phyloP scores from a whole-genome alignment of 2,329 filamentous ascomycete genomes.

The Fusarium armeniacum region DNA sequence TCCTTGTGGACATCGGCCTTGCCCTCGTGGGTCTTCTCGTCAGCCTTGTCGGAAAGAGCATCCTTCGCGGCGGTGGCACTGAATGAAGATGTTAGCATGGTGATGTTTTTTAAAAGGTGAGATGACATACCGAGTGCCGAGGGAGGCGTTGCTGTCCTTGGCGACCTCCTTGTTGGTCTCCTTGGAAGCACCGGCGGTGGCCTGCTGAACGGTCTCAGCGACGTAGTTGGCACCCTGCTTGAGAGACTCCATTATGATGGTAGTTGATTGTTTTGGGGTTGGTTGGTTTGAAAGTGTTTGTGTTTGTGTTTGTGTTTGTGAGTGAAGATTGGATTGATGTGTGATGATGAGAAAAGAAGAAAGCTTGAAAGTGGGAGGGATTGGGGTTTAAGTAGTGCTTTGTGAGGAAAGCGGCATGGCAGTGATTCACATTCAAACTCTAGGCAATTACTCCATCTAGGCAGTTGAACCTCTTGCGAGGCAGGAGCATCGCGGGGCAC shows the following conservation, averaged over 20 bases:
- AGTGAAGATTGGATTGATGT: slow-evolving; percentile 31
- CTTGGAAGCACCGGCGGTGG: slow-evolving; percentile 70
- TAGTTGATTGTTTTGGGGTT: slow-evolving; percentile 38
- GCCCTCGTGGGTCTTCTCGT: slow-evolving; percentile 58
- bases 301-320: slow-evolving; percentile 28
- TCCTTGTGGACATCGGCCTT: slow-evolving; percentile 55
- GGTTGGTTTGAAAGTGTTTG: slow-evolving; percentile 22
- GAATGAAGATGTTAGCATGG: slow-evolving; percentile 47
- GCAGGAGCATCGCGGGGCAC: slow-evolving; percentile 8
- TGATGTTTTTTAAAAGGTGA: background rate
- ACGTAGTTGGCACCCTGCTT: slow-evolving; percentile 78
- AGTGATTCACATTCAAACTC: slow-evolving; percentile 21
- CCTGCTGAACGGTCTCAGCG: slow-evolving; percentile 73
- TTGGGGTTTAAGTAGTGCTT: slow-evolving; percentile 44
- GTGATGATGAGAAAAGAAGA: slow-evolving; percentile 24
- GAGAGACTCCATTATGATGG: slow-evolving; percentile 64
- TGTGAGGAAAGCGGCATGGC: slow-evolving; percentile 3
- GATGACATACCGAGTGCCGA: slow-evolving; percentile 66
- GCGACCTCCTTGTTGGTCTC: slow-evolving; percentile 78
- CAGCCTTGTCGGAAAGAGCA: slow-evolving; percentile 63
- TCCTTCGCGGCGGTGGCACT: slow-evolving; percentile 64
- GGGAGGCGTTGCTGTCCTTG: slow-evolving; percentile 69
- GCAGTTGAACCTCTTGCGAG: slow-evolving; percentile 12
- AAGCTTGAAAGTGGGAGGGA: slow-evolving; percentile 13
- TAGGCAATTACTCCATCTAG: slow-evolving; percentile 25